These are phyloP conservation scores for Dioscorea alata DNA, from an alignment of 106 monocot genomes.

Conservation along the genomic window DNA sequence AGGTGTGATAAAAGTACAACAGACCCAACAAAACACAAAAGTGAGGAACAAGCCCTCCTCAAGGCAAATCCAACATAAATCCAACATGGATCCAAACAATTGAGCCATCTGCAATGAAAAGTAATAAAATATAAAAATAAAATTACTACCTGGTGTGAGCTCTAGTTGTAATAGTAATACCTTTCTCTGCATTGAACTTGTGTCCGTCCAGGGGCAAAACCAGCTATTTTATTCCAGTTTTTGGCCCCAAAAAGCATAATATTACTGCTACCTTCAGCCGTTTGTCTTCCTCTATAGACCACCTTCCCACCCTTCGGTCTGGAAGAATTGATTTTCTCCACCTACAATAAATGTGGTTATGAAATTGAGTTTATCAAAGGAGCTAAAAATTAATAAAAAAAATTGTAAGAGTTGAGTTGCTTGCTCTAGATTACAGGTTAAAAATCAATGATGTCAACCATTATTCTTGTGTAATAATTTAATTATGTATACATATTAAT, in stretches of 20 bases:
- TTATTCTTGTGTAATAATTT: no score
- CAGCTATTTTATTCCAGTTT: constrained; percentile 83
- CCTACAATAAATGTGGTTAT: constrained; percentile 29
- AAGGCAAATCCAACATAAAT: no score
- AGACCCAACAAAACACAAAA: no score
- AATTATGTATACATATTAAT: no score
- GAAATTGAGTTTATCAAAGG: background rate
- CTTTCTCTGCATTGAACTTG: constrained; percentile 87
- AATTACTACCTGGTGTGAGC: background rate
- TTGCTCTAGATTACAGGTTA: no score
- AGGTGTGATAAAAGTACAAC: no score
- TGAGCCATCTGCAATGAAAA: constrained; percentile 64
- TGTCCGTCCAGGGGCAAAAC: constrained; percentile 75
- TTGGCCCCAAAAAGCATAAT: constrained; percentile 87
- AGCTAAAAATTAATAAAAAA: background rate
- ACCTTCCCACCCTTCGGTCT: constrained; percentile 73
- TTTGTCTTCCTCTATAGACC: constrained; percentile 94
- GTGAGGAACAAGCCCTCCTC: no score
- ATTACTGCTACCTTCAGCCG: constrained; percentile 80
- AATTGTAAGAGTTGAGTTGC: no score
- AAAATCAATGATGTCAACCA: no score
- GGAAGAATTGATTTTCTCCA: constrained; percentile 82
- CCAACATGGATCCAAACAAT: constrained; percentile 66
- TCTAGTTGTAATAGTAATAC: constrained; percentile 16
- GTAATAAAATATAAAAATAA: background rate